These are phyloP conservation scores for Prunus dulcis DNA, from an alignment of 306 rosid genomes.

Conservation along the genomic window DNA sequence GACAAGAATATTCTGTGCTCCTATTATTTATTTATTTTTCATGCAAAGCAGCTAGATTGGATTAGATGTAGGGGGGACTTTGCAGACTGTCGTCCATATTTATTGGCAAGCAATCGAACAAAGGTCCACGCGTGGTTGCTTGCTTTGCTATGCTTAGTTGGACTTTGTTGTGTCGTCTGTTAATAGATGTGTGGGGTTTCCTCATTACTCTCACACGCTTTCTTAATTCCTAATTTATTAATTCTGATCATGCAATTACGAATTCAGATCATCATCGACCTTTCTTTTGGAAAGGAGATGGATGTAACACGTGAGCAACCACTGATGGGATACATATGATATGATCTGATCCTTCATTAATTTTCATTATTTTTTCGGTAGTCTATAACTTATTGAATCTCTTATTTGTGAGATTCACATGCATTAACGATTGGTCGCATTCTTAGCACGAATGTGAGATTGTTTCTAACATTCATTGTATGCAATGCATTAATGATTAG, in stretches of 20 bases:
- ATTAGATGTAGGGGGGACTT: not conserved
- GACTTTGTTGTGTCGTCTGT: conserved; percentile 16
- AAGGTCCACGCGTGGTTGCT: conserved; percentile 75
- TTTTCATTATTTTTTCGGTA: not conserved
- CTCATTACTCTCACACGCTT: conserved; percentile 25
- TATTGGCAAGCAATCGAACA: not conserved
- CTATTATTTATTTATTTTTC: not conserved
- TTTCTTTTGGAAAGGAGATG: not conserved
- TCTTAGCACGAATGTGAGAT: no score
- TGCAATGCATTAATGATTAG: no score
- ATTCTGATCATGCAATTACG: not conserved
- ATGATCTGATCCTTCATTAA: not conserved
- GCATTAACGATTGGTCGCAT: no score
- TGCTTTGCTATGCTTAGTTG: conserved; percentile 39
- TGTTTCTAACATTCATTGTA: no score
- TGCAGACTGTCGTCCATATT: conserved; percentile 56
- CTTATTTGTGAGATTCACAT: no score
- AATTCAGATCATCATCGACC: not conserved
- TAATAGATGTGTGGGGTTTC: conserved; percentile 14
- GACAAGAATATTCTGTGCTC: not conserved
- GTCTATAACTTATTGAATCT: not conserved
- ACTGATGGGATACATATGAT: not conserved
- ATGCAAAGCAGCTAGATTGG: not conserved
- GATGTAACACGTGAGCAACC: conserved; percentile 1
- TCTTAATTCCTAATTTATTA: conserved; percentile 11